Evolutionary conservation across 2,329 filamentous ascomycete genomes (phyloP), one percentile per base, ranked within the genome.

Genomic region (Aureobasidium sp.): DNA sequence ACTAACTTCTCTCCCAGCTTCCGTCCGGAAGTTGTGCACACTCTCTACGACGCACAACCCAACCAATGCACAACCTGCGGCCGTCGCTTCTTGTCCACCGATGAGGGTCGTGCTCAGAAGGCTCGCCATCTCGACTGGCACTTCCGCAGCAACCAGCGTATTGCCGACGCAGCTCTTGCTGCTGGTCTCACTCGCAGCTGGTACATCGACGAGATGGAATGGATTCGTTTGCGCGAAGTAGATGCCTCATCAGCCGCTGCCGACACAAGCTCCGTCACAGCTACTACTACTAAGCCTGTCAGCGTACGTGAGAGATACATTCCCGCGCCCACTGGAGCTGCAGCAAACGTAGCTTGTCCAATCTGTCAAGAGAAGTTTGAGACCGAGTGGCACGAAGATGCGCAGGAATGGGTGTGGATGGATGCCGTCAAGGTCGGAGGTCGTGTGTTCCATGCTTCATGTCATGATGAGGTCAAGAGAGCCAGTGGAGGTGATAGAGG

Each of bases 101-200:
- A 87, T 13, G 86, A 89, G 66, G 93, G 93, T 13, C 89, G 86
- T 69, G 87, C 87, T 71, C 89, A 89, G 78, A 97, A 97, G 78
- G 90, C 87, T 27, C 86, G 88, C 3, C 94, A 99, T 72, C 87
- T 99, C 80, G 94, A 99, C 75, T 99, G 94, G 94, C 94, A 99
- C 75, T 99, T 99, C 77, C 87, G 88, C 62, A 92, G 93, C 27
- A 93, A 97, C 70, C 89, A 92, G 70, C 87, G 91, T 50, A 90
- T 95, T 76, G 86, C 87, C 2, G 93, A 97, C 68, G 87, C 89
- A 15, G 87, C 90, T 15, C 64, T 67, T 26, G 93, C 90, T 72
- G 84, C 90, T 64, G 91, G 90, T 36, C 89, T 95, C 68, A 92
- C 95, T 71, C 87, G 94, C 37, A 95, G 91, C 74, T 97, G 91